Base-by-base conservation (phyloP, 306 rosid genomes). In the Spatholobus suberectus region DNA sequence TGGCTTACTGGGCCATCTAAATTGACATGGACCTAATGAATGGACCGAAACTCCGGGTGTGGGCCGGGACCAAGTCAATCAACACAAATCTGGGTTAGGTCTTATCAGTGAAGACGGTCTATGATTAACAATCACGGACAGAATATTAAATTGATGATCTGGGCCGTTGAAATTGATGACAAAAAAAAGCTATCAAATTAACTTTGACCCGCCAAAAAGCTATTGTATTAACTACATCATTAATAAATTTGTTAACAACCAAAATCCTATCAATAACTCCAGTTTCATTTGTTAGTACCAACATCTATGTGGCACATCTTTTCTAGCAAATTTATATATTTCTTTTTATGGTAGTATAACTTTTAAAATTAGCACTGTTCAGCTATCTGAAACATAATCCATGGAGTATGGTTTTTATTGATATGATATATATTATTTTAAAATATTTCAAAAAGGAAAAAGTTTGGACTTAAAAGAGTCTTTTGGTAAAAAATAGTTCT, bases 81-180 rank as follows among this genome's bases (percentile, higher is more conserved):
- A 34, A 54, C 51, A 29, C 11, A 35, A 71, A 46, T 46, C 40
- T 14, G 75, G 58, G 58, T 70, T 43, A 43, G 38, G 37, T 14
- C 43, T 43, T 44, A 26, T 29, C 1, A 29, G 32, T 29, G 32
- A 29, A 29, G 32, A 3, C 1, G 32, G 32, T 29, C 32, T 29
- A 29, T 29, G 32, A 29, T 18, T 69, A 68, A 24, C 86, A 91
- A 86, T 41, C 5, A 21, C n/a, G n/a, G n/a, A n/a, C n/a, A 11
- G 20, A 10, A 0, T 52, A 18, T 14, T 52, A 6, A 52, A 4
- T 41, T 12, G 51, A 44, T 11, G 51, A 44, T 17, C 51, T 9
- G 3, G 11, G 13, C 38, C 38, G 6, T 2, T 35, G 6, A 35
- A 35, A 35, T 35, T 35, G 38, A 35, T 35, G 38, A n/a, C n/a